Percentiles rank a stretch among this genome's conserved stretches.
Evolutionary conservation across 2,329 filamentous ascomycete genomes (phyloP).

Genomic region (Botryosphaeria agaves): DNA sequence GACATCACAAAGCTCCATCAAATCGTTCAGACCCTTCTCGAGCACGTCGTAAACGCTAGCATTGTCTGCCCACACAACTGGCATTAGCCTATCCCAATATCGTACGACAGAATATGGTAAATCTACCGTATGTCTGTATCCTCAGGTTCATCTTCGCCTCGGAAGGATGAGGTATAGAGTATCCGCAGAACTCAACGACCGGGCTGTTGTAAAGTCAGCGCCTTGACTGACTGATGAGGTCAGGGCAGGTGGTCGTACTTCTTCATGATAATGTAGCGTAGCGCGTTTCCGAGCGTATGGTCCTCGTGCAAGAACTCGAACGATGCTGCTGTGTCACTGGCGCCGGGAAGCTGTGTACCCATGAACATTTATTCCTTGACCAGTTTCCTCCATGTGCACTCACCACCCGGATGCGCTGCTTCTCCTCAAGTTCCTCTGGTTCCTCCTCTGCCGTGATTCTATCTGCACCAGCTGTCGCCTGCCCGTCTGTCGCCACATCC

Average conservation of each 20-base stretch:
- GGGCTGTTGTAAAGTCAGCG: slow-evolving; percentile 40
- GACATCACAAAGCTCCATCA: slow-evolving; percentile 85
- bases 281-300: slow-evolving; percentile 85
- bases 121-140: slow-evolving; percentile 88
- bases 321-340: slow-evolving; percentile 70
- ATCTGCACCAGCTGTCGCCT: too few relatives aligned
- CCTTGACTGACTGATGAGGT: background rate
- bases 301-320: slow-evolving; percentile 92
- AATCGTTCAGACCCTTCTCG: slow-evolving; percentile 74
- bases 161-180: slow-evolving; percentile 92
- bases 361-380: background rate
- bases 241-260: slow-evolving; percentile 47
- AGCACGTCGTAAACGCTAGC: slow-evolving; percentile 71
- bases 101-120: too few relatives aligned
- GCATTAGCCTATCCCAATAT: too few relatives aligned
- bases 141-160: slow-evolving; percentile 93
- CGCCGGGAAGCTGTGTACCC: slow-evolving; percentile 68
- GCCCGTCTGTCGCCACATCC: slow-evolving; percentile 13
- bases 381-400: slow-evolving; percentile 6
- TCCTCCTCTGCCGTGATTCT: too few relatives aligned
- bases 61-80: slow-evolving; percentile 44
- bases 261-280: slow-evolving; percentile 96
- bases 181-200: slow-evolving; percentile 93
- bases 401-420: slow-evolving; percentile 28
- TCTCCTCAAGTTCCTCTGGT: too few relatives aligned